Base-by-base conservation (phyloP, 345 rosid species). In the Excoecaria cochinchinensis region DNA sequence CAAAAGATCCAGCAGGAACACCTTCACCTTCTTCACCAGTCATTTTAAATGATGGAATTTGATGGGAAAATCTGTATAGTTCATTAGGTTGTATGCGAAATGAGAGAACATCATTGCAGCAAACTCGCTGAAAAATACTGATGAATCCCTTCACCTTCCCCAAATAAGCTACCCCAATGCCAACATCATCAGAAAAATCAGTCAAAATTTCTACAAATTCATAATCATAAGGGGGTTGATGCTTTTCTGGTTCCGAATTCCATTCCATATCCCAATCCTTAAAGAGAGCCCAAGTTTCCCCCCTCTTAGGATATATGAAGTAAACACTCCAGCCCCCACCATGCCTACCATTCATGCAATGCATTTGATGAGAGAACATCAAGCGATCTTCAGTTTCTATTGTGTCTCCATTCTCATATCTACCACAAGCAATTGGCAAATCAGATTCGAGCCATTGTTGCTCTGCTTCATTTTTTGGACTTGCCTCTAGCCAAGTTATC, bases 211-310 rank as follows among this genome's bases (percentile, higher is more conserved):
- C 94, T 72, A 91, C 97, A 81, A 81, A 86, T 79, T 92, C 94
- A 82, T 66, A 95, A 67, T 77, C 76, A 67, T 81, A 88, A n/a
- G 89, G 70, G 10, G 70, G 78, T 68, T 76, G 68, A 81, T 85
- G 87, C 62, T 85, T 84, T 57, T 82, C 87, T 59, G 86, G 86
- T 57, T 84, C 79, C 16, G 83, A 73, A 75, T 62, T 73, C 95
- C 94, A 90, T 46, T 78, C 85, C 31, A 80, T 76, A 80, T 91
- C 81, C 98, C 98, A 89, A 66, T 86, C 82, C 83, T 83, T 90
- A 76, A 87, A 95, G 66, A 92, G 76, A 58, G 99, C 98, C 99
- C 99, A 95, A 60, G 84, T 84, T 80, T 95, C 98, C 70, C 98
- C 97, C 69, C 73, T 84, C 74, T 82, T 82, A 77, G 97, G 99